These are phyloP conservation scores for Botryotinia calthae DNA, from an alignment of 2,329 filamentous ascomycete species.

Conservation along the genomic window DNA sequence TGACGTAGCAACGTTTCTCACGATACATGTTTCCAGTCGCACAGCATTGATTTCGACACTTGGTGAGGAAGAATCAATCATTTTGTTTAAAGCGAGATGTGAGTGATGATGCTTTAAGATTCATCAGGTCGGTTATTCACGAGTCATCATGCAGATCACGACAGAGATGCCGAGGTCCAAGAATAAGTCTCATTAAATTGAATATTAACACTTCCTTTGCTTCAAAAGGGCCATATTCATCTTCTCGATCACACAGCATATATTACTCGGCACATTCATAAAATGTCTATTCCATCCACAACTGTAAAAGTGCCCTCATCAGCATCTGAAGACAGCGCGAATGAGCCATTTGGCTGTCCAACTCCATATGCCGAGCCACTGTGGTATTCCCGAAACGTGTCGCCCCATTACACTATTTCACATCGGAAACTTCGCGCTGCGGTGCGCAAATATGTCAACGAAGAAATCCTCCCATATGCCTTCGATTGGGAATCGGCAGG, in stretches of 20 bases:
- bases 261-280: background rate
- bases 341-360: slow-evolving; percentile 31
- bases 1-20: too few relatives aligned
- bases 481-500: slow-evolving; percentile 63
- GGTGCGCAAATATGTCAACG: slow-evolving; percentile 58
- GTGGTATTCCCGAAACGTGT: slow-evolving; percentile 37
- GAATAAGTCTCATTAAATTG: background rate
- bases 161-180: background rate
- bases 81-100: background rate
- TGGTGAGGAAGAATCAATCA: background rate
- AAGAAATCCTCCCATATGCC: slow-evolving; percentile 54
- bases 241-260: background rate
- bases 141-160: background rate
- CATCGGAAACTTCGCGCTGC: slow-evolving; percentile 57
- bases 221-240: background rate
- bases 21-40: background rate
- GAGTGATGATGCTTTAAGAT: background rate
- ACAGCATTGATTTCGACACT: too few relatives aligned
- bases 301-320: background rate
- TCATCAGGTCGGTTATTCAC: background rate
- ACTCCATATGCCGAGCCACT: slow-evolving; percentile 38
- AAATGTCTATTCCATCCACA: background rate
- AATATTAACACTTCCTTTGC: background rate
- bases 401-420: slow-evolving; percentile 61
- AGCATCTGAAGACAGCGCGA: background rate